Percentiles rank a stretch among this genome's conserved stretches.
Evolutionary conservation across 1,284 basidiomycete genomes (phyloP).

Genomic region (Sanguinoderma infundibulare): DNA sequence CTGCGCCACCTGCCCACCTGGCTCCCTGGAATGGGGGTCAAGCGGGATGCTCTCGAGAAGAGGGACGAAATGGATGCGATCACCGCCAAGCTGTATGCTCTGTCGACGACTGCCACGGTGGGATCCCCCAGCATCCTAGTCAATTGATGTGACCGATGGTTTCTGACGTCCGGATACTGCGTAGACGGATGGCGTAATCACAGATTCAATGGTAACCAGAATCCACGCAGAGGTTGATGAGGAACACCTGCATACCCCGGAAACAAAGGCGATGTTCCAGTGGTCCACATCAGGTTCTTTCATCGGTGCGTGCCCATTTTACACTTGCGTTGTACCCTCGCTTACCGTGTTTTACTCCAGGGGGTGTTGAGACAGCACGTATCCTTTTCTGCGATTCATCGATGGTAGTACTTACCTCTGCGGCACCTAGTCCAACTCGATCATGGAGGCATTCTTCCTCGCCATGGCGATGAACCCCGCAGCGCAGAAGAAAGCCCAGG

Average conservation of each 20-base stretch:
- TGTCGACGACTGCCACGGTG: neutral
- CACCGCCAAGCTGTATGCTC: neutral
- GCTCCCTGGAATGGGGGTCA: neutral
- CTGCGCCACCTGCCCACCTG: neutral
- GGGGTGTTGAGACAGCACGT: neutral
- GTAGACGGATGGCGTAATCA: neutral
- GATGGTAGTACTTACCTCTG: neutral
- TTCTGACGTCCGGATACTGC: neutral
- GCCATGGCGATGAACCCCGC: slow-evolving; percentile 40
- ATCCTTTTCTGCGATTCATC: neutral
- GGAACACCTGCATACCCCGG: neutral
- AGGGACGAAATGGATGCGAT: neutral
- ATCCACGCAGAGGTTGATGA: neutral
- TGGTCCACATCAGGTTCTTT: neutral
- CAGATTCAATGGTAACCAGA: neutral
- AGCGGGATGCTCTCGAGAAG: neutral
- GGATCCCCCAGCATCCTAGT: neutral
- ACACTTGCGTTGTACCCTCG: too few species aligned
- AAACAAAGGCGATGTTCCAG: neutral
- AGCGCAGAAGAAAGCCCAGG: slow-evolving; percentile 32
- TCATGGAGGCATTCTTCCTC: slow-evolving; percentile 33
- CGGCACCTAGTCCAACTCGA: neutral
- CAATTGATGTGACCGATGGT: neutral
- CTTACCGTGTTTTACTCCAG: neutral
- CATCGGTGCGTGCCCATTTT: neutral